phyloP scores from a whole-genome alignment of 2,329 filamentous ascomycete species.

The Triangularia setosa region DNA sequence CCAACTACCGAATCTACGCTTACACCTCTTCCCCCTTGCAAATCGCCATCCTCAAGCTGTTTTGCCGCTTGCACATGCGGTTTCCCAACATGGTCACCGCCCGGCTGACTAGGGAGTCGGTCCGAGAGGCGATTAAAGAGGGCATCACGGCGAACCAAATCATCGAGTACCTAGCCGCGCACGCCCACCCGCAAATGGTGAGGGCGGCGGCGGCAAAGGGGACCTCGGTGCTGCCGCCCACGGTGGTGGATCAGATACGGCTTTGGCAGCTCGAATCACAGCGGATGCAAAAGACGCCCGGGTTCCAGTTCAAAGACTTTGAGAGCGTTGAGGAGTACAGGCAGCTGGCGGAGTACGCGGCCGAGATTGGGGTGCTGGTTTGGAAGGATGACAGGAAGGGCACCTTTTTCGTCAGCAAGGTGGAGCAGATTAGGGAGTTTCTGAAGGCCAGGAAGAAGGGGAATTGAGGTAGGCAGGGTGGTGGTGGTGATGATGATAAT shows the following conservation, averaged over 20 bases:
- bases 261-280: slow-evolving; percentile 98
- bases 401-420: slow-evolving; percentile 87
- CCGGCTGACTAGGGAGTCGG: slow-evolving; percentile 81
- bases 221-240: slow-evolving; percentile 79
- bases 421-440: slow-evolving; percentile 83
- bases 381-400: slow-evolving; percentile 79
- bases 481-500: too few species aligned
- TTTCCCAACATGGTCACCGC: slow-evolving; percentile 94
- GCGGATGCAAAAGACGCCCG: slow-evolving; percentile 77
- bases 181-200: slow-evolving; percentile 93
- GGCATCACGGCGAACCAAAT: slow-evolving; percentile 96
- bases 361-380: slow-evolving; percentile 82
- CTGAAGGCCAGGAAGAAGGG: slow-evolving; percentile 62
- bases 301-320: slow-evolving; percentile 90
- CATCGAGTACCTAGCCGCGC: slow-evolving; percentile 83
- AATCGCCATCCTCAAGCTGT: slow-evolving; percentile 89
- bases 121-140: slow-evolving; percentile 78
- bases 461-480: too few species aligned
- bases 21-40: slow-evolving; percentile 93
- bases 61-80: slow-evolving; percentile 80
- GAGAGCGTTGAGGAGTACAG: slow-evolving; percentile 65
- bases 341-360: slow-evolving; percentile 71
- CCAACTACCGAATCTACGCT: slow-evolving; percentile 95
- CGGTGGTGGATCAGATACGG: slow-evolving; percentile 94
- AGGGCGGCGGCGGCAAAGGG: slow-evolving; percentile 56